These are phyloP conservation scores for Zymoseptoria passerinii DNA, from an alignment of 2,329 filamentous ascomycete species.

Conservation along the genomic window DNA sequence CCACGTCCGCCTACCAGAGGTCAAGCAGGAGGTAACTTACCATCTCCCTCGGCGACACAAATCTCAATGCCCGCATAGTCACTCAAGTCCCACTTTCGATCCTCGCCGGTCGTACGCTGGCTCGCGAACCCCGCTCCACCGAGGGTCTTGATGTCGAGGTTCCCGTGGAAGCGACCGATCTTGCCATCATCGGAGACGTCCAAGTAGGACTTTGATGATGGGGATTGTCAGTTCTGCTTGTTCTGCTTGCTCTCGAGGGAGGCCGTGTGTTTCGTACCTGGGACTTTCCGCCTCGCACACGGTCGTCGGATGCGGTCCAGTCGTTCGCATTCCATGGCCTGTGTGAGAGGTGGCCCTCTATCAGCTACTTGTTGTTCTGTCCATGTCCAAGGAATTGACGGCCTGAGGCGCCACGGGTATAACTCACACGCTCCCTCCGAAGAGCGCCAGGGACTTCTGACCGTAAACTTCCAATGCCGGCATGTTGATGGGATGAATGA, in stretches of 20 bases:
- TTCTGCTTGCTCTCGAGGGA: no score
- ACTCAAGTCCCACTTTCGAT: conserved; percentile 55
- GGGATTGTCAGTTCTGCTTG: no score
- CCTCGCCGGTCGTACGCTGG: conserved; percentile 56
- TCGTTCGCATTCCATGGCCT: conserved; percentile 52
- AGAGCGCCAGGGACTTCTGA: conserved; percentile 15
- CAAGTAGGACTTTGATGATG: conserved; percentile 45
- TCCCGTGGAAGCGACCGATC: conserved; percentile 53
- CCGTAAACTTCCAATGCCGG: neutral
- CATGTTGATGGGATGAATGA: neutral
- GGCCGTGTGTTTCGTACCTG: no score
- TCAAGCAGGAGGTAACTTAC: no score
- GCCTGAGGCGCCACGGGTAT: neutral
- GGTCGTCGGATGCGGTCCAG: conserved; percentile 66
- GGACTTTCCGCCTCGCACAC: conserved; percentile 66
- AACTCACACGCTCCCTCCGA: conserved; percentile 28
- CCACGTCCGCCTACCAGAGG: no score
- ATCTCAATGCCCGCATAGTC: conserved; percentile 38
- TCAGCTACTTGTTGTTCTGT: no score
- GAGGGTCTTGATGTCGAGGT: conserved; percentile 63
- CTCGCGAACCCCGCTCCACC: conserved; percentile 77
- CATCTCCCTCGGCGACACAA: conserved; percentile 13
- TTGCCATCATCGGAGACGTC: conserved; percentile 27
- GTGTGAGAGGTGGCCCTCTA: no score
- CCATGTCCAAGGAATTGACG: neutral